Conservation (phyloP, 345 rosid species). For the Gossypium raimondii region DNA sequence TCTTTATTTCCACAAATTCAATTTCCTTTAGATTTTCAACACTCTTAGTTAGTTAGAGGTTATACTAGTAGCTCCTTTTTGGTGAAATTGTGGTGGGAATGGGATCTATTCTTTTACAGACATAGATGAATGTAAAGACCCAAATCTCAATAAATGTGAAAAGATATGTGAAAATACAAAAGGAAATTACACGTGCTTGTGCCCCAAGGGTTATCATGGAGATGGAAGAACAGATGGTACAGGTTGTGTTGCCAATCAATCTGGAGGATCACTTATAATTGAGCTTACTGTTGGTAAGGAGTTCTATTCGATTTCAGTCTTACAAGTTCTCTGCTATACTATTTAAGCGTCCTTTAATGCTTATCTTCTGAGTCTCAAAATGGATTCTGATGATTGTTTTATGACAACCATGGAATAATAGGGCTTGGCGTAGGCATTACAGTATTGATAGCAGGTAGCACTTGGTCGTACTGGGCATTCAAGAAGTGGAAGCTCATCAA, state of each 20-base stretch:
- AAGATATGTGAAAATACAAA: constrained; percentile 8
- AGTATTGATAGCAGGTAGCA: neutral
- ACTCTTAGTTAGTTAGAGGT: neutral
- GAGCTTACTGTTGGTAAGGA: constrained; percentile 4
- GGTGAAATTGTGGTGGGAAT: neutral
- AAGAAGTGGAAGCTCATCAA: constrained; percentile 9
- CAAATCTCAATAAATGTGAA: neutral
- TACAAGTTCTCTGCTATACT: neutral
- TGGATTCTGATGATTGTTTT: neutral
- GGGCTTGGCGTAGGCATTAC: neutral
- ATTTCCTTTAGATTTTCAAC: neutral
- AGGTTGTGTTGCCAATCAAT: constrained; percentile 4
- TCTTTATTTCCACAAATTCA: neutral
- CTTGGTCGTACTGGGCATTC: constrained; percentile 1
- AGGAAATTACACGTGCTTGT: constrained; percentile 13
- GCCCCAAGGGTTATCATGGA: constrained; percentile 15
- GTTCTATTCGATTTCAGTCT: neutral
- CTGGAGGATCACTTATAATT: neutral
- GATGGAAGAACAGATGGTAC: constrained; percentile 1
- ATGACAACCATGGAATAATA: neutral
- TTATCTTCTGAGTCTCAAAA: neutral
- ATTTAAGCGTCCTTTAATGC: neutral
- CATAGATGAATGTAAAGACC: constrained; percentile 18
- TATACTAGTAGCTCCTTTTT: neutral
- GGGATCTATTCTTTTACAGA: neutral